These are phyloP conservation scores for Botryobasidium botryosum DNA, from an alignment of 768 basidiomycete genomes.

Conservation along the genomic window DNA sequence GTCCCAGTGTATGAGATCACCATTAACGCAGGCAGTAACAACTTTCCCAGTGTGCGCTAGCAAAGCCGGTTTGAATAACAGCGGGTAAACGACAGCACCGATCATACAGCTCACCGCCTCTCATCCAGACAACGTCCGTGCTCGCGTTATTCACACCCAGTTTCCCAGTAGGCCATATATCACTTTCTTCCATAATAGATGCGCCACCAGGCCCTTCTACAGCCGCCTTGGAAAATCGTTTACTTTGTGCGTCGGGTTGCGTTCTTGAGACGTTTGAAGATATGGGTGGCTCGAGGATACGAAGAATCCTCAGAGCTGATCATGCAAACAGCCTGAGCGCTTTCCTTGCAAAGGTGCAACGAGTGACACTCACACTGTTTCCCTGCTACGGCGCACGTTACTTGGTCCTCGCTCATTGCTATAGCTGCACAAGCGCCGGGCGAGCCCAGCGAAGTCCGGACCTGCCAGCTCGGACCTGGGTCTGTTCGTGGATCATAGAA, in stretches of 20 bases:
- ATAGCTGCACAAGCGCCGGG: background rate
- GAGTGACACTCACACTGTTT: constrained; percentile 6
- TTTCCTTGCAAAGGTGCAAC: background rate
- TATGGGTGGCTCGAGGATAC: constrained; percentile 4
- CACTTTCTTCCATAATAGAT: constrained; percentile 5
- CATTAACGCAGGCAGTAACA: constrained; percentile 8
- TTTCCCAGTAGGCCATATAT: background rate
- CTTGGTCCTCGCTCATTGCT: constrained; percentile 3
- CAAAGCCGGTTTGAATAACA: background rate
- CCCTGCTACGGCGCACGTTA: constrained; percentile 8
- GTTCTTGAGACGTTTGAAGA: background rate
- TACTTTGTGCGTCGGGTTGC: background rate
- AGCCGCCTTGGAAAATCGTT: background rate
- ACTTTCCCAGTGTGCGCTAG: constrained; percentile 10
- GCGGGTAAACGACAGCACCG: background rate
- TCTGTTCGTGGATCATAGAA: constrained; percentile 9
- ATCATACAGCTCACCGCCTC: constrained; percentile 2
- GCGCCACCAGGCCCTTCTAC: constrained; percentile 6
- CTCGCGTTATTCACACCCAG: constrained; percentile 2
- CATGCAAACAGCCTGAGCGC: background rate
- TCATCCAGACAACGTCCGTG: constrained; percentile 10
- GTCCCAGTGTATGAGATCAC: constrained; percentile 10
- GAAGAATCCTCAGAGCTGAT: constrained; percentile 8
- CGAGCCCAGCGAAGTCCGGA: constrained; percentile 2
- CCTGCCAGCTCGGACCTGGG: constrained; percentile 8